Percentiles rank a stretch among this genome's conserved stretches.
Conservation (phyloP, 1,284 basidiomycete species). For the Naganishia sp. region DNA sequence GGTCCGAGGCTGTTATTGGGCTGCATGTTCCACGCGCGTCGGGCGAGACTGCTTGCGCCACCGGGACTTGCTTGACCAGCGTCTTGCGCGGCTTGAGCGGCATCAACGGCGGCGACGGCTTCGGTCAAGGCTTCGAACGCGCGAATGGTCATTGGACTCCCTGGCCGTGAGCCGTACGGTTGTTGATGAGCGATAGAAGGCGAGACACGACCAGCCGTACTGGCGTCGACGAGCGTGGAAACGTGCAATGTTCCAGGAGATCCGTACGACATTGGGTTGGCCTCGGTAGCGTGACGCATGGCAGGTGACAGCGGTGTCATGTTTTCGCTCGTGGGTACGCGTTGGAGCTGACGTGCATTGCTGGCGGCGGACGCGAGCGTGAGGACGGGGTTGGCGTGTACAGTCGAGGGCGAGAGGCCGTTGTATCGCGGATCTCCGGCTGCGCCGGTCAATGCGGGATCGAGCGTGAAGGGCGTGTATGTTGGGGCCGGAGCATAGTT, state of each 20-base stretch:
- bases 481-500: conserved; percentile 9
- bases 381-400: conserved; percentile 21
- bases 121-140: conserved; percentile 25
- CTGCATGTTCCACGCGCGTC: conserved; percentile 29
- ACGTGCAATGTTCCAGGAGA: conserved; percentile 12
- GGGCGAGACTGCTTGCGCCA: conserved; percentile 11
- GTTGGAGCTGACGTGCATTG: conserved; percentile 20
- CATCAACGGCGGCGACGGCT: conserved; percentile 19
- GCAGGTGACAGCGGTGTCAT: conserved; percentile 31
- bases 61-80: conserved; percentile 17
- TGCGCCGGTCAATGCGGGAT: conserved; percentile 23
- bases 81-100: conserved; percentile 15
- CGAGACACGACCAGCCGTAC: conserved; percentile 2
- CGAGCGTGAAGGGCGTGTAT: conserved; percentile 28
- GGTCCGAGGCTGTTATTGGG: conserved; percentile 22
- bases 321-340: conserved; percentile 9
- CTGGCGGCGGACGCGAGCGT: conserved; percentile 35
- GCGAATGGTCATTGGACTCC: conserved; percentile 31
- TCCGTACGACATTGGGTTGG: conserved; percentile 6
- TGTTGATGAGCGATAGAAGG: conserved; percentile 19
- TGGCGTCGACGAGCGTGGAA: conserved; percentile 16
- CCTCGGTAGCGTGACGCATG: conserved; percentile 19
- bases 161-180: conserved; percentile 26
- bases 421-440: conserved; percentile 11
- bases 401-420: conserved; percentile 18